Percentiles rank a stretch among this genome's conserved stretches.
Conservation (phyloP, 148 eudicot genomes). For the Pharnaceum exiguum region DNA sequence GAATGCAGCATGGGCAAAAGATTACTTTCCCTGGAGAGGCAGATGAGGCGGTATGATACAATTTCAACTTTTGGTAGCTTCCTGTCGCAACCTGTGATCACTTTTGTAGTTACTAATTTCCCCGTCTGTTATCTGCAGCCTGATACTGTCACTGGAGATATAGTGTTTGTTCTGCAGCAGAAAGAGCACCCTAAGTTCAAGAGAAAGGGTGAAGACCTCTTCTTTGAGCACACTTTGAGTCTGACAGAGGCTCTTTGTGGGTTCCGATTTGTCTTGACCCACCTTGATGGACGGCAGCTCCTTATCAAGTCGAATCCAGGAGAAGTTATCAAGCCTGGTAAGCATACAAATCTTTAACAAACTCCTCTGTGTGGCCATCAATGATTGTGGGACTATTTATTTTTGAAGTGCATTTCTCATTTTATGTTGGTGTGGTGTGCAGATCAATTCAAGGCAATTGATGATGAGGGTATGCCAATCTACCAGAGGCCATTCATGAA, state of each 20-base stretch:
- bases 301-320: slow-evolving; percentile 62
- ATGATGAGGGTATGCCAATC: slow-evolving; percentile 79
- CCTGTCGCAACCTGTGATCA: neutral
- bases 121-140: slow-evolving; percentile 41
- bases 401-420: too few relatives aligned
- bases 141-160: slow-evolving; percentile 59
- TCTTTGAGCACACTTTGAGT: slow-evolving; percentile 54
- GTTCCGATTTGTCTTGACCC: slow-evolving; percentile 48
- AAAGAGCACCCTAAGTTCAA: slow-evolving; percentile 70
- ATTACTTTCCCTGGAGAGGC: slow-evolving; percentile 75
- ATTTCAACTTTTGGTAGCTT: neutral
- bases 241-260: slow-evolving; percentile 63
- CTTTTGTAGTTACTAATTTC: neutral
- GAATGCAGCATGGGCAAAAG: slow-evolving; percentile 68
- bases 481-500: slow-evolving; percentile 77
- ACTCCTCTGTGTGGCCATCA: too few relatives aligned
- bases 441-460: slow-evolving; percentile 73
- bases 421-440: slow-evolving; percentile 1
- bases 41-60: slow-evolving; percentile 60
- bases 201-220: slow-evolving; percentile 75
- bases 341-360: too few relatives aligned
- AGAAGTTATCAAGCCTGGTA: slow-evolving; percentile 70
- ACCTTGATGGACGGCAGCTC: slow-evolving; percentile 60
- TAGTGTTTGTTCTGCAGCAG: slow-evolving; percentile 62
- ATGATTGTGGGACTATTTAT: too few relatives aligned